These are phyloP conservation scores for Saccharomycopsis hybrid DNA, from an alignment of 1,139 yeast genomes.

Conservation along the genomic window DNA sequence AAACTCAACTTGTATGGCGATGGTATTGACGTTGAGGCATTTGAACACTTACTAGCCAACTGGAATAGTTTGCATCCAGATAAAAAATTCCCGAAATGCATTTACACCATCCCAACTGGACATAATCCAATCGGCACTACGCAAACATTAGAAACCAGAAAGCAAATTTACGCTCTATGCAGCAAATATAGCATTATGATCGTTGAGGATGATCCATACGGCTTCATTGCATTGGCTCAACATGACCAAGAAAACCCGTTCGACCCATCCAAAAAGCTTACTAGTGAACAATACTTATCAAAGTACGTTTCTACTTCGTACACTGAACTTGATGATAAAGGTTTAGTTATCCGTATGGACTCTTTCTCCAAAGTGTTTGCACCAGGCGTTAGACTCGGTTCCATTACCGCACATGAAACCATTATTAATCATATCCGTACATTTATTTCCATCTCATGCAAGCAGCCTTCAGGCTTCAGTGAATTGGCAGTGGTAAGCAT, in stretches of 20 bases:
- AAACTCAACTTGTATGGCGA: conserved; percentile 36
- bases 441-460: conserved; percentile 41
- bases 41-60: conserved; percentile 47
- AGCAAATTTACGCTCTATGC: conserved; percentile 58
- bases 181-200: conserved; percentile 67
- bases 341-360: conserved; percentile 78
- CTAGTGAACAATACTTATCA: conserved; percentile 45
- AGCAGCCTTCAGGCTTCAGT: conserved; percentile 49
- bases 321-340: conserved; percentile 64
- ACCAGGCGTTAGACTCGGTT: conserved; percentile 83
- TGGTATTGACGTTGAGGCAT: conserved; percentile 47
- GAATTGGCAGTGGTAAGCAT: conserved; percentile 38
- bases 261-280: conserved; percentile 34
- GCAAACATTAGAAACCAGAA: conserved; percentile 57
- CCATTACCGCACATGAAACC: conserved; percentile 63
- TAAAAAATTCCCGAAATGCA: conserved; percentile 46
- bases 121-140: conserved; percentile 90
- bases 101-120: conserved; percentile 77
- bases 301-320: conserved; percentile 58
- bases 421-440: conserved; percentile 39
- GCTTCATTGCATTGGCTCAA: conserved; percentile 48
- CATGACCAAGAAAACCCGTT: conserved; percentile 27
- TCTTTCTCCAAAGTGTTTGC: conserved; percentile 82
- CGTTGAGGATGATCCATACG: conserved; percentile 89
- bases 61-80: conserved; percentile 45